Evolutionary conservation across 164 flowering plant species (phyloP).

Genomic region (Piper betle): DNA sequence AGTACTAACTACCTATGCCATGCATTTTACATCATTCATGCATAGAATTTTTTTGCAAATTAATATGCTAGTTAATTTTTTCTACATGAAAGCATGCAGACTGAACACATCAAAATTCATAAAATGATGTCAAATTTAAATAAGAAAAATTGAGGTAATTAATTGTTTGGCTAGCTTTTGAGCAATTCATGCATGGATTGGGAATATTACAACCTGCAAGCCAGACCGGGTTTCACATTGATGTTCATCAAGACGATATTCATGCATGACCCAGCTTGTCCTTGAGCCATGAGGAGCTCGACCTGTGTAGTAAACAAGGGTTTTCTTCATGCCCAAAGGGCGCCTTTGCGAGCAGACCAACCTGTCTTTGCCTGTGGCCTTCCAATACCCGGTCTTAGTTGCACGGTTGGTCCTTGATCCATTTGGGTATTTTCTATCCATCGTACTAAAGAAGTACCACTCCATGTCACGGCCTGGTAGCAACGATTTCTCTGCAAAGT

Average conservation of each 20-base stretch:
- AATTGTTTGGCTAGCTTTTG: neutral
- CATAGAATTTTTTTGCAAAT: too few relatives aligned
- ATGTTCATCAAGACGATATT: conserved; percentile 73
- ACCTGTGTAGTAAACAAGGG: conserved; percentile 84
- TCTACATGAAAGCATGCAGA: neutral
- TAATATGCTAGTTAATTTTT: too few relatives aligned
- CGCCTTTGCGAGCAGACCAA: conserved; percentile 61
- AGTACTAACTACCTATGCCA: too few relatives aligned
- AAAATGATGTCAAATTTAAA: too few relatives aligned
- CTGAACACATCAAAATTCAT: neutral
- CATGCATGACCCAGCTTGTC: conserved; percentile 96
- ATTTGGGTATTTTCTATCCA: conserved; percentile 89
- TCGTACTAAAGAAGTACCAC: conserved; percentile 90
- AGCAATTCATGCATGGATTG: neutral
- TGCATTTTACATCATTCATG: too few relatives aligned
- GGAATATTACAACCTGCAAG: conserved; percentile 37
- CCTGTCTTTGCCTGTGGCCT: conserved; percentile 89
- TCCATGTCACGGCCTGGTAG: conserved; percentile 90
- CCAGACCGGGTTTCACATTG: conserved; percentile 57
- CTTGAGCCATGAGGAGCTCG: conserved; percentile 87
- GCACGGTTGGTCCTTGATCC: conserved; percentile 95
- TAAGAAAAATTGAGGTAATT: too few relatives aligned
- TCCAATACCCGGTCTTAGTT: conserved; percentile 93
- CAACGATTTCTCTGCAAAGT: conserved; percentile 67
- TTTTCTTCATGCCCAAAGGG: conserved; percentile 88